Base-by-base conservation (phyloP, 495 filamentous ascomycete species). In the Penicillium pancosmium region DNA sequence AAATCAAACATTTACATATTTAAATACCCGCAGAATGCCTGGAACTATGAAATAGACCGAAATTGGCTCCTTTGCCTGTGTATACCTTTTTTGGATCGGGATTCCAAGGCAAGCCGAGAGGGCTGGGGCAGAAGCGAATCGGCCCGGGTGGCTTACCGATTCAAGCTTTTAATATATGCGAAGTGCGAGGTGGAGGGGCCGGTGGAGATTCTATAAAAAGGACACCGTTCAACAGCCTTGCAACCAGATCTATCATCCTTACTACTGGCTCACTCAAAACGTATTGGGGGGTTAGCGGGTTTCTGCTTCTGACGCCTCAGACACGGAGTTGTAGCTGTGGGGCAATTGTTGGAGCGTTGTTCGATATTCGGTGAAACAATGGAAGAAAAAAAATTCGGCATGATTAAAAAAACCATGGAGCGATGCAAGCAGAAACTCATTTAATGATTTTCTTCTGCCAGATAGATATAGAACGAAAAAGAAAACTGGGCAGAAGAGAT, bases 101-200 rank as follows among this genome's bases (percentile, higher is more conserved):
- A 27, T 23, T 11, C 15, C 21, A 48, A 48, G 46, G 12, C 11
- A 48, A 48, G 21, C 15, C 10, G 43, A 48, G 46, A 25, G 6
- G 23, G 10, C 10, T 13, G 19, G n/a, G 19, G 46, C 10, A 23
- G 2, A 23, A 48, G n/a, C 9, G 46, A 8, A 19, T 13, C 9
- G 27, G 27, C 5, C 3, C 46, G 46, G 19, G 23, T 4, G 19
- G 46, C n/a, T 27, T n/a, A 46, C 41, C 7, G 46, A 46, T 48
- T 48, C 46, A 48, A 46, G 41, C n/a, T 48, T 27, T 48, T 48
- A 48, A 48, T 48, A 10, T 48, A 27, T 48, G 18, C 46, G 21
- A 48, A 27, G 11, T 48, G 46, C 1, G 46, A 48, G 46, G 15
- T 48, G 21, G 21, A 25, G 46, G 6, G 15, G 19, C 2, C 11